Evolutionary conservation across 495 filamentous ascomycete species (phyloP), one percentile per base, ranked within the genome.

Genomic region (Neurospora sp.): DNA sequence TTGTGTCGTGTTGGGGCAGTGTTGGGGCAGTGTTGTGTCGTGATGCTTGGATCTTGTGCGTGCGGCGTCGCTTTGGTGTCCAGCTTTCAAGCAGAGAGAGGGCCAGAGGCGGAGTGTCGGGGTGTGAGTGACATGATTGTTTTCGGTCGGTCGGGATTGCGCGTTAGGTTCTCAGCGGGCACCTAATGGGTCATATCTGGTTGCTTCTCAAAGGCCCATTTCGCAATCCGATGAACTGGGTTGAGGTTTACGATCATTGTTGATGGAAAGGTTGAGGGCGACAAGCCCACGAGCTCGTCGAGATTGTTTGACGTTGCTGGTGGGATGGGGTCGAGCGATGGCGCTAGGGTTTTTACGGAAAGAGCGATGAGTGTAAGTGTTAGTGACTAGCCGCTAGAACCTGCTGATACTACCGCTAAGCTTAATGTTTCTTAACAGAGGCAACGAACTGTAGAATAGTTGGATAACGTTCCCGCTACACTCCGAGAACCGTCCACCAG

Each of bases 331-430:
- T 59, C 48, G 2, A 59, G 22, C 0, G 4, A 0, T 7, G 20
- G 48, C 11, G 20, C 48, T 27, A 59, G 1, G 22, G 3, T 7
- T 14, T 0, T 59, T 27, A 0, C 0, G 48, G 48, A 59, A 59
- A 7, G 20, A 18, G 14, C 0, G 14, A 18, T 9, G n/a, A 0
- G 1, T 65, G 0, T 59, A 14, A 37, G 53, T 65, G 53, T 65
- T 65, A 65, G 53, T 35, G 12, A 0, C 1, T 2, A 10, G 0
- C 27, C 2, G 53, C 53, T 18, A 3, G 4, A 5, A 0, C 6
- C 8, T 1, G 27, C 53, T 65, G 6, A 35, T 16, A 1, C 4
- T 7, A 0, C 6, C 11, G 10, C 20, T 6, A 14, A 40, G 12
- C 4, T 40, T 12, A 4, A 4, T 4, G 4, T 11, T n/a, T 0